Evolutionary conservation across 257 asterid genomes (phyloP), one percentile per base, ranked within the genome.

Genomic region (Solanum sitiens): DNA sequence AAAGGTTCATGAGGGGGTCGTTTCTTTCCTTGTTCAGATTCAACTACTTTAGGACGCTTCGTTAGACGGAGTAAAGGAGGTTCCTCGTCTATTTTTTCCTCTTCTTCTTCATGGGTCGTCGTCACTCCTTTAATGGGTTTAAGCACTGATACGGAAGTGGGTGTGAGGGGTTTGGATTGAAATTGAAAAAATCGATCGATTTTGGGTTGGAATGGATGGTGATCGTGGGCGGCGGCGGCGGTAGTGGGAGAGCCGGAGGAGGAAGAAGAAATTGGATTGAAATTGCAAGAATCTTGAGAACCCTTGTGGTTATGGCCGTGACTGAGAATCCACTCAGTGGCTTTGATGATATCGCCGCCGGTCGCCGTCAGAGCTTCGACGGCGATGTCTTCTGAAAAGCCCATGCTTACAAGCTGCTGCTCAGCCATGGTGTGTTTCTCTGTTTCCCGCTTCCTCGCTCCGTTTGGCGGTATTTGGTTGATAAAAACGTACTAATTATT

Each of bases 281-380:
- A 80, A 50, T 71, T 84, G 35, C 86, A 50, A 6, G 92, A 74
- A 89, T 84, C 76, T 42, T 16, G 21, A 50, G 90, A 61, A 56
- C 77, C 59, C 42, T n/a, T 42, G 23, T 56, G 85, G 87, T 20
- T 72, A 39, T 37, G 45, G 72, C 84, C 11, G 72, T 83, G 87
- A 90, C 87, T 89, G 90, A 96, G 98, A 32, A 96, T 92, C 94
- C 94, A 94, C 82, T 95, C 97, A 89, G 98, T 91, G 87, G 99
- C 97, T 89, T 92, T 91, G 85, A 83, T 30, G 89, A 94, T 87
- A 87, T 93, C 91, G 77, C 94, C 97, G 91, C 86, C 93, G 91
- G 90, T 87, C 50, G 93, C 92, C 11, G 89, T 83, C 42, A 96
- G 92, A 47, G 99, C 98, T 92, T 95, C 87, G 39, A 91, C 84